Base-by-base conservation (phyloP, 805 yeast species). In the Candida berthetii region DNA sequence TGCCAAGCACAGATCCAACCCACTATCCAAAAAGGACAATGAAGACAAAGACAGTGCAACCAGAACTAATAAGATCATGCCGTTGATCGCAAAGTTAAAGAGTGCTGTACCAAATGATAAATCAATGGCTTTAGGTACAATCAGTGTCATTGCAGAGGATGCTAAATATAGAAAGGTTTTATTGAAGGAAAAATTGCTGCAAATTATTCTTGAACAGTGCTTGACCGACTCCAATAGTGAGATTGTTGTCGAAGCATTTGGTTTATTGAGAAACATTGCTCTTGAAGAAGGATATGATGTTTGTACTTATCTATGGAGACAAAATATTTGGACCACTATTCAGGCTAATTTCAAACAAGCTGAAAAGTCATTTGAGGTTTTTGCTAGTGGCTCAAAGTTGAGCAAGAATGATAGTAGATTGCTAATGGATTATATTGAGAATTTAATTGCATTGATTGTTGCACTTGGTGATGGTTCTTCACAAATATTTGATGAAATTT, bases 261-360 rank as follows among this genome's bases (percentile, higher is more conserved):
- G 96, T 1, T 66, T 91, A 19, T 64, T 93, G 47, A 74, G 96
- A 57, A 88, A 85, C 55, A 56, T 91, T 42, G 82, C 84, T 3
- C 69, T 87, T 40, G 96, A 87, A 55, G 96, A 89, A 62, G 97
- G 96, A 17, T 82, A 86, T 51, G 95, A 87, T 48, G 74, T 87
- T 31, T 78, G 88, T 22, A 74, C 77, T 17, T 78, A 76, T 58
- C 59, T 85, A 41, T 84, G 95, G 85, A 76, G 97, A 56, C 78
- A 79, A 15, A 79, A 84, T 46, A 78, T 91, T 34, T 82, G 96
- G 85, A 68, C 74, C 0, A 63, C 74, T 22, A 69, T 88, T 33
- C 74, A 71, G 37, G 48, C 58, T 4, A 74, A 80, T 2, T 62
- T 86, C 35, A 57, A 58, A 1, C 80, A 80, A 46, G 71, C 80